phyloP scores from a whole-genome alignment of 805 yeast genomes.

The Ogataea nonfermentans region DNA sequence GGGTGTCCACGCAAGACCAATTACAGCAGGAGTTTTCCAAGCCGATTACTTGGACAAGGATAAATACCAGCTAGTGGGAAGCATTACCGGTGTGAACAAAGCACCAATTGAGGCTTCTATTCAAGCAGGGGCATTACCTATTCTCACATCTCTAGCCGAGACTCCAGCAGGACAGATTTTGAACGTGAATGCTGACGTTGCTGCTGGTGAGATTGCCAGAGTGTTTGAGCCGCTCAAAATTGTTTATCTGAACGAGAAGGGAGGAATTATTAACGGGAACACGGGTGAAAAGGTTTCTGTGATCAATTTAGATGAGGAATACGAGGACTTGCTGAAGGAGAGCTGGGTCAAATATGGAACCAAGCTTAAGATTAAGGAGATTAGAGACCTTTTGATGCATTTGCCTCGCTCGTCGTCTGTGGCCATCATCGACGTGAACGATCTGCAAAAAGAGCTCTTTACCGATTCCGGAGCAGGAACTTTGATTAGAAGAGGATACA shows the following conservation, averaged over 20 bases:
- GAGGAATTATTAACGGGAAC: conserved; percentile 91
- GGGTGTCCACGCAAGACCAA: conserved; percentile 98
- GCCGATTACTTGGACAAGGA: conserved; percentile 90
- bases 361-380: conserved; percentile 93
- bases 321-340: conserved; percentile 83
- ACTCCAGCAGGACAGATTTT: conserved; percentile 95
- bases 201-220: conserved; percentile 96
- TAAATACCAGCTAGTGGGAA: conserved; percentile 91
- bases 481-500: conserved; percentile 94
- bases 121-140: conserved; percentile 94
- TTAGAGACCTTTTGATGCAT: conserved; percentile 88
- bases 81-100: conserved; percentile 81
- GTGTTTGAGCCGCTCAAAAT: conserved; percentile 96
- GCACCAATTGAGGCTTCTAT: conserved; percentile 91
- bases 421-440: conserved; percentile 93
- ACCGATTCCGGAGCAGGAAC: conserved; percentile 99
- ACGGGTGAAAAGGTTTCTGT: conserved; percentile 87
- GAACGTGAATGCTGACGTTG: conserved; percentile 98
- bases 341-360: conserved; percentile 99
- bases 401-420: conserved; percentile 97
- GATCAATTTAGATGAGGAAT: conserved; percentile 95
- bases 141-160: conserved; percentile 94
- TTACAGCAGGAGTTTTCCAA: conserved; percentile 94
- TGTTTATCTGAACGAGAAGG: conserved; percentile 95
- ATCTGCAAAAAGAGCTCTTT: conserved; percentile 93